These are phyloP conservation scores for Tetracentron sinense DNA, from an alignment of 164 flowering plant genomes.

Conservation along the genomic window DNA sequence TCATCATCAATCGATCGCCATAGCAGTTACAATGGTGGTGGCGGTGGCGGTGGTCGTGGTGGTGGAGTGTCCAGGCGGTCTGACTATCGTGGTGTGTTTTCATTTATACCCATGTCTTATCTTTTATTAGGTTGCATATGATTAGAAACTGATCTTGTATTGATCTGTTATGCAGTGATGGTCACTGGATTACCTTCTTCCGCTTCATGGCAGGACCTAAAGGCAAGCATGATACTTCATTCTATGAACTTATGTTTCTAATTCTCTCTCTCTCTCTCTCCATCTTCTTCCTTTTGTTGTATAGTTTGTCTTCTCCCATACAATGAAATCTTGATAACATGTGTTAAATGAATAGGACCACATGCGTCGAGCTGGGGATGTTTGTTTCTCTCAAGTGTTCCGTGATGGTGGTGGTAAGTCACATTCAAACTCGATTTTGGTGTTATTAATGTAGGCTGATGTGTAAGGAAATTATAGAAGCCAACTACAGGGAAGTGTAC, in stretches of 20 bases:
- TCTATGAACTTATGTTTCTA: not conserved
- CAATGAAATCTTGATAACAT: not conserved
- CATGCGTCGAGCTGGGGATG: slow-evolving; percentile 79
- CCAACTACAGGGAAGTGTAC: too few species aligned
- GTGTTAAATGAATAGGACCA: slow-evolving; percentile 43
- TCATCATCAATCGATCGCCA: slow-evolving; percentile 47
- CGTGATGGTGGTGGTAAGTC: slow-evolving; percentile 54
- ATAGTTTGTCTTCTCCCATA: too few species aligned
- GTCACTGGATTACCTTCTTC: slow-evolving; percentile 66
- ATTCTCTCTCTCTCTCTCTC: not conserved
- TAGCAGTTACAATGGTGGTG: slow-evolving; percentile 41
- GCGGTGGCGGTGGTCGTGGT: slow-evolving; percentile 41
- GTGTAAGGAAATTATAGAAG: too few species aligned
- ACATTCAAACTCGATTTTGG: too few species aligned
- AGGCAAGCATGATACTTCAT: slow-evolving; percentile 33
- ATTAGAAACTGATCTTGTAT: not conserved
- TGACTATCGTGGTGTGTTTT: slow-evolving; percentile 57
- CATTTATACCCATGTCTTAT: not conserved
- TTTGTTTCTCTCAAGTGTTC: slow-evolving; percentile 64
- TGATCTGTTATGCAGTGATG: slow-evolving; percentile 33
- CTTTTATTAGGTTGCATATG: not conserved
- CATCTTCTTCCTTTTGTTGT: not conserved
- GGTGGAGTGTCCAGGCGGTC: slow-evolving; percentile 51
- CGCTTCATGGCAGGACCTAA: slow-evolving; percentile 84
- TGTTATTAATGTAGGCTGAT: too few species aligned